A percentile compares a stretch with the other conserved stretches of the same genome.
Conservation (phyloP, 176 grass and related monocot species). For the Alloteropsis semialata region DNA sequence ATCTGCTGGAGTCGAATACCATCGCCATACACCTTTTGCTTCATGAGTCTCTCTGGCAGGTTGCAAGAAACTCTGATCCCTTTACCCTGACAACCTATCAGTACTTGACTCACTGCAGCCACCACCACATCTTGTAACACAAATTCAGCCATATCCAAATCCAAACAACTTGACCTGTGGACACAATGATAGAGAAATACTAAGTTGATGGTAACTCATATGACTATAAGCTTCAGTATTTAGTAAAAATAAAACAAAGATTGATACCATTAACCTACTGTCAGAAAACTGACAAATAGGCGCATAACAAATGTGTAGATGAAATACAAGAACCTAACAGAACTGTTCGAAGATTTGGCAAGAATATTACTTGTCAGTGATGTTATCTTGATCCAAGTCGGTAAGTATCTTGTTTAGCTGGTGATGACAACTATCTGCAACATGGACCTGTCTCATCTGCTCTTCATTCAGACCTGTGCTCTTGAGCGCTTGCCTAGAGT, state of each 20-base stretch:
- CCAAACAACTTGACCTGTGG: slow-evolving; percentile 63
- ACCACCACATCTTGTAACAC: slow-evolving; percentile 62
- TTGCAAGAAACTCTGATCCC: slow-evolving; percentile 71
- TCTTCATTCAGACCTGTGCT: slow-evolving; percentile 63
- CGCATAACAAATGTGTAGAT: background rate
- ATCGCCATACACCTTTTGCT: slow-evolving; percentile 69
- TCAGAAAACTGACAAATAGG: slow-evolving; percentile 19
- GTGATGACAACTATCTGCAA: slow-evolving; percentile 55
- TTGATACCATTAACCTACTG: background rate
- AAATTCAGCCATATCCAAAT: slow-evolving; percentile 95
- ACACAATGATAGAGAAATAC: background rate
- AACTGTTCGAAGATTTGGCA: background rate
- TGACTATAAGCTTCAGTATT: slow-evolving; percentile 14
- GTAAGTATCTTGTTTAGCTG: slow-evolving; percentile 87
- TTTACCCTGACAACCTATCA: slow-evolving; percentile 71
- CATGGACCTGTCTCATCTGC: slow-evolving; percentile 60
- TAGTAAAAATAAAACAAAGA: background rate
- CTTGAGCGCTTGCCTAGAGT: slow-evolving; percentile 63
- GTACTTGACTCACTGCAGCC: slow-evolving; percentile 81
- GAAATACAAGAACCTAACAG: slow-evolving; percentile 8
- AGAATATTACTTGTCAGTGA: slow-evolving; percentile 66
- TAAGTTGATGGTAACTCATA: background rate
- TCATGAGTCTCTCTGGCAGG: slow-evolving; percentile 59
- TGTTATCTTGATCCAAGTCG: slow-evolving; percentile 75
- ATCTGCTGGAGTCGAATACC: slow-evolving; percentile 85